These are phyloP conservation scores for Orbilia javanica DNA, from an alignment of 2,329 filamentous ascomycete genomes.

Conservation along the genomic window DNA sequence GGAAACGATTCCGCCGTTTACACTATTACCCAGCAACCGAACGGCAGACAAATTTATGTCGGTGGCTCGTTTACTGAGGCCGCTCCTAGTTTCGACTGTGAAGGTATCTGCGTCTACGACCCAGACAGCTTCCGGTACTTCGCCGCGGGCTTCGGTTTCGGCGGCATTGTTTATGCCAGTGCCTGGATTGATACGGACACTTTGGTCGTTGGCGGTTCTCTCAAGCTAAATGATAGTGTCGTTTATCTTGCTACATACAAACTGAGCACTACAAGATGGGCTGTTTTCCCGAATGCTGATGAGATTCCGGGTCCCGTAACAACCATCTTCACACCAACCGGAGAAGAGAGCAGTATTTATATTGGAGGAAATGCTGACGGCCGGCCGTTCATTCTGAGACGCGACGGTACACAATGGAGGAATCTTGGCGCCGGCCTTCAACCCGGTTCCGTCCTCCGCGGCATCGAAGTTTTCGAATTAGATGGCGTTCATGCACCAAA, in stretches of 20 bases:
- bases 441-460: constrained; percentile 73
- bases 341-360: constrained; percentile 82
- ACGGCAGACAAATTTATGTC: constrained; percentile 81
- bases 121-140: constrained; percentile 70
- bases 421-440: constrained; percentile 72
- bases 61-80: constrained; percentile 77
- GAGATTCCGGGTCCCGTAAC: constrained; percentile 82
- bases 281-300: constrained; percentile 71
- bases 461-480: constrained; percentile 83
- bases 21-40: constrained; percentile 78
- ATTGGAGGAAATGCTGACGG: constrained; percentile 79
- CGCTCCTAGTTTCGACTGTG: constrained; percentile 69
- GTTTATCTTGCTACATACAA: constrained; percentile 81
- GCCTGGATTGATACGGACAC: constrained; percentile 80
- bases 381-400: constrained; percentile 83
- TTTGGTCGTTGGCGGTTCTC: constrained; percentile 81
- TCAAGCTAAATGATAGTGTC: constrained; percentile 75
- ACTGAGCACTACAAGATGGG: constrained; percentile 76
- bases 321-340: constrained; percentile 79
- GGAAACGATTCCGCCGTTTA: constrained; percentile 80
- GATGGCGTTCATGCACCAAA: constrained; percentile 76
- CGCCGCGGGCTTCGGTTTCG: constrained; percentile 77
- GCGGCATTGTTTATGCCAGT: constrained; percentile 78
- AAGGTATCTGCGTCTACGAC: constrained; percentile 83
- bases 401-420: constrained; percentile 77